A percentile compares a stretch with the other conserved stretches of the same genome.
These are phyloP conservation scores for Reticulascus tulasneorum DNA, from an alignment of 2,329 filamentous ascomycete genomes.

Conservation along the genomic window DNA sequence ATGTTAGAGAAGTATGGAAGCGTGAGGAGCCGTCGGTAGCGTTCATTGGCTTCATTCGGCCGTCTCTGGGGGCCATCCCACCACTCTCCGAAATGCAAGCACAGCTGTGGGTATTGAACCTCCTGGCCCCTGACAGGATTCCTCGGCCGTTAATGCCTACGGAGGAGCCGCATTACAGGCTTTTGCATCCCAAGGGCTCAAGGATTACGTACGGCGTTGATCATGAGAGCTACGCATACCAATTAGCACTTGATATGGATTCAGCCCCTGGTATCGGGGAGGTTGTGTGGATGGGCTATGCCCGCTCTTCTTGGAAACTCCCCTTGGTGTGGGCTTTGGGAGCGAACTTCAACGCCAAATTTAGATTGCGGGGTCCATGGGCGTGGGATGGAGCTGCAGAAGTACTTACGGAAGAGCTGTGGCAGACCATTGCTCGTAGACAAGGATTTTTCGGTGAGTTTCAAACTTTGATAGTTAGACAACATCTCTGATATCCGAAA, in stretches of 20 bases:
- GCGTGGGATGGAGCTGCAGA: conserved; percentile 27
- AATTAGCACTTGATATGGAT: conserved; percentile 42
- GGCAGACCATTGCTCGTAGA: conserved; percentile 28
- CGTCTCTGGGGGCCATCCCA: conserved; percentile 40
- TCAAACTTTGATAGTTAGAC: no score
- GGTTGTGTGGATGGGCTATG: conserved; percentile 25
- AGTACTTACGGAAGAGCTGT: conserved; percentile 38
- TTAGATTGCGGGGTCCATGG: conserved; percentile 41
- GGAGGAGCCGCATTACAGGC: conserved; percentile 18
- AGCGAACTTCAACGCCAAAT: conserved; percentile 45
- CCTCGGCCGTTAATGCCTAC: conserved; percentile 7
- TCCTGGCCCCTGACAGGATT: conserved; percentile 26
- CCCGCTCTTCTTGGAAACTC: no score
- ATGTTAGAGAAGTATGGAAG: conserved; percentile 50
- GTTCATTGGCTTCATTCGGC: conserved; percentile 42
- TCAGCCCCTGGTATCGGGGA: conserved; percentile 32
- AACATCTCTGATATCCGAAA: no score
- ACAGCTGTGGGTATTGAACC: conserved; percentile 39
- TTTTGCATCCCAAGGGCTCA: no score
- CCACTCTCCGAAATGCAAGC: conserved; percentile 44
- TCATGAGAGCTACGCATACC: conserved; percentile 45
- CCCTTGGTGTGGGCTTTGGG: conserved; percentile 42
- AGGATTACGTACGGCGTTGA: conserved; percentile 44
- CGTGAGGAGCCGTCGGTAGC: conserved; percentile 30
- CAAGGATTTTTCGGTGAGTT: conserved; percentile 32